phyloP scores from a whole-genome alignment of 1,284 basidiomycete species.

The Fomitopsis betulina region DNA sequence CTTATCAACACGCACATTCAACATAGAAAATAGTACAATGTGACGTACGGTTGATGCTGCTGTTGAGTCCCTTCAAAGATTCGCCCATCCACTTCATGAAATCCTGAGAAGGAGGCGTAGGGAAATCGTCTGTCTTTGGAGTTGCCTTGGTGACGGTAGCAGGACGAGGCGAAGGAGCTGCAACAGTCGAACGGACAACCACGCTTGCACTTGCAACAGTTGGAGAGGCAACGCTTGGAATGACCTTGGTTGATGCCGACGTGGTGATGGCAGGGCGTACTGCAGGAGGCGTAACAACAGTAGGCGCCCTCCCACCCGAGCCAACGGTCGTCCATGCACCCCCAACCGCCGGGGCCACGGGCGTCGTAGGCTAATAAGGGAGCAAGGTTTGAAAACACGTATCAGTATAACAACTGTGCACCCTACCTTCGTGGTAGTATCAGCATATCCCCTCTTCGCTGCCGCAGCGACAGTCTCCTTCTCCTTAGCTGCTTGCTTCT shows the following conservation, averaged over 20 bases:
- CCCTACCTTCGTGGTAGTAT: constrained; percentile 69
- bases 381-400: background rate
- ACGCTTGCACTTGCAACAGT: constrained; percentile 20
- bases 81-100: constrained; percentile 92
- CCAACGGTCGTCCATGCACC: constrained; percentile 88
- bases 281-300: constrained; percentile 21
- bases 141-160: constrained; percentile 38
- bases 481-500: constrained; percentile 64
- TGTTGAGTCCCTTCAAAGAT: constrained; percentile 83
- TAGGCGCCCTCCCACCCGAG: constrained; percentile 57
- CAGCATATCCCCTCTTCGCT: constrained; percentile 73
- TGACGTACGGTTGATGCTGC: constrained; percentile 70
- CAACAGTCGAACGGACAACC: constrained; percentile 32
- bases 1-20: constrained; percentile 2
- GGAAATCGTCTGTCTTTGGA: constrained; percentile 53
- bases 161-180: constrained; percentile 18
- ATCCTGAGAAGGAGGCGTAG: constrained; percentile 73
- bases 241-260: constrained; percentile 23
- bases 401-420: background rate
- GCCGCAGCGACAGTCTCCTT: constrained; percentile 46
- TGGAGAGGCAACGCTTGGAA: constrained; percentile 21
- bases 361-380: constrained; percentile 12
- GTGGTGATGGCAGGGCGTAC: constrained; percentile 24
- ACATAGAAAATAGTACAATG: constrained; percentile 6
- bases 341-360: constrained; percentile 29